Evolutionary conservation across 129 eudicot genomes (phyloP).

Genomic region (Logfia minima): DNA sequence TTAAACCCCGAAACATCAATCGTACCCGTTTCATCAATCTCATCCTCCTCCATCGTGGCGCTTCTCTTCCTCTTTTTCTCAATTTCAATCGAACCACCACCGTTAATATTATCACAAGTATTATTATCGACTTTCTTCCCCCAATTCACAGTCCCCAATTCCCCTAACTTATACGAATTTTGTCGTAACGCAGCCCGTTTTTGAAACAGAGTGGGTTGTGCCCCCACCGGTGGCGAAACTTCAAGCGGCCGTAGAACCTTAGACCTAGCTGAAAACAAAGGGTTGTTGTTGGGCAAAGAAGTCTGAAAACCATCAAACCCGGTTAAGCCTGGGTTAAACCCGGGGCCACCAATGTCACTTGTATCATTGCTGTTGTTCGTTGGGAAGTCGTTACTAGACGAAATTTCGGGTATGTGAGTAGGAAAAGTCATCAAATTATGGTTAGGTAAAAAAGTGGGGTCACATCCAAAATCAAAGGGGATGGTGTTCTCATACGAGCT

Average conservation of each 20-base stretch:
- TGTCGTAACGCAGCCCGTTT: constrained; percentile 58
- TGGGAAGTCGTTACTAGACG: constrained; percentile 38
- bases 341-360: constrained; percentile 29
- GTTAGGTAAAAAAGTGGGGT: constrained; percentile 36
- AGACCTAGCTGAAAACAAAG: constrained; percentile 32
- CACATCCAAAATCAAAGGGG: constrained; percentile 46
- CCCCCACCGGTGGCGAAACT: constrained; percentile 47
- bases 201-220: constrained; percentile 64
- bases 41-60: constrained; percentile 26
- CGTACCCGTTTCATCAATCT: constrained; percentile 40
- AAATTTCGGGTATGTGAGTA: constrained; percentile 26
- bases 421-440: constrained; percentile 40
- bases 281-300: constrained; percentile 2
- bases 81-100: constrained; percentile 30
- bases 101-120: neutral
- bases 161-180: constrained; percentile 22
- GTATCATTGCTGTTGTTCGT: constrained; percentile 26
- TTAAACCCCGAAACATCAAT: constrained; percentile 48
- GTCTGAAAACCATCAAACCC: constrained; percentile 45
- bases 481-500: constrained; percentile 12
- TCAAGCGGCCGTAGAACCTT: constrained; percentile 60
- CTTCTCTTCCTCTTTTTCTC: constrained; percentile 37
- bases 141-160: constrained; percentile 34
- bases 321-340: constrained; percentile 21
- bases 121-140: constrained; percentile 9